phyloP scores from a whole-genome alignment of 179 eudicot species.

The Sideroxylon spinosum region DNA sequence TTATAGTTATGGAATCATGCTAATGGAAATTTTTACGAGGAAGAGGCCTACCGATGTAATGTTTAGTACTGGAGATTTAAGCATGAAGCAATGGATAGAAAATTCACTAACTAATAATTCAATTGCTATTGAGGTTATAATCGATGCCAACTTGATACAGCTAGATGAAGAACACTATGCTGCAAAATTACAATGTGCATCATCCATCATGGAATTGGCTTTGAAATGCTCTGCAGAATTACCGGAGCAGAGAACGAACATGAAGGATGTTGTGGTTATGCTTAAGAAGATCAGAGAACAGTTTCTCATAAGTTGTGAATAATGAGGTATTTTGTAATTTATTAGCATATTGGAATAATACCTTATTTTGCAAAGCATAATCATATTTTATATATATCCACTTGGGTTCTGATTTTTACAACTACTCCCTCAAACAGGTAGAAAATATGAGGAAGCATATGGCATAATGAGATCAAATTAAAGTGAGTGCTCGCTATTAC shows the following conservation, averaged over 20 bases:
- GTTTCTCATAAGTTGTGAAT: not conserved
- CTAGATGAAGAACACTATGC: not conserved
- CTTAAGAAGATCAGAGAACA: not conserved
- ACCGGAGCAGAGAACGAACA: not conserved
- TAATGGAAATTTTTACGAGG: conserved; percentile 18
- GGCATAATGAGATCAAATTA: too few relatives aligned
- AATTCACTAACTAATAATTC: not conserved
- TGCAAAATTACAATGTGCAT: not conserved
- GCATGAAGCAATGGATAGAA: not conserved
- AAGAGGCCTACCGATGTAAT: conserved; percentile 9
- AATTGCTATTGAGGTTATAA: not conserved
- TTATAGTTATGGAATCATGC: conserved; percentile 15
- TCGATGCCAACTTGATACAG: not conserved
- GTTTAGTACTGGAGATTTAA: not conserved
- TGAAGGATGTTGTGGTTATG: not conserved
- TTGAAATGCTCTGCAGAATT: not conserved
- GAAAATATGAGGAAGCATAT: too few relatives aligned
- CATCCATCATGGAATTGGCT: not conserved
- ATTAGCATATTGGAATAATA: too few relatives aligned
- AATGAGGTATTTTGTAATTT: too few relatives aligned
- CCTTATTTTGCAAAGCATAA: too few relatives aligned
- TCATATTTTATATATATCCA: too few relatives aligned
- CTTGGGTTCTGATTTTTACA: too few relatives aligned
- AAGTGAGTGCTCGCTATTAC: too few relatives aligned
- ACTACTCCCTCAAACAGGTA: too few relatives aligned